A percentile compares a stretch with the other conserved stretches of the same genome.
Evolutionary conservation across 805 yeast species (phyloP).

Genomic region (Pichia rugopelliculosa): DNA sequence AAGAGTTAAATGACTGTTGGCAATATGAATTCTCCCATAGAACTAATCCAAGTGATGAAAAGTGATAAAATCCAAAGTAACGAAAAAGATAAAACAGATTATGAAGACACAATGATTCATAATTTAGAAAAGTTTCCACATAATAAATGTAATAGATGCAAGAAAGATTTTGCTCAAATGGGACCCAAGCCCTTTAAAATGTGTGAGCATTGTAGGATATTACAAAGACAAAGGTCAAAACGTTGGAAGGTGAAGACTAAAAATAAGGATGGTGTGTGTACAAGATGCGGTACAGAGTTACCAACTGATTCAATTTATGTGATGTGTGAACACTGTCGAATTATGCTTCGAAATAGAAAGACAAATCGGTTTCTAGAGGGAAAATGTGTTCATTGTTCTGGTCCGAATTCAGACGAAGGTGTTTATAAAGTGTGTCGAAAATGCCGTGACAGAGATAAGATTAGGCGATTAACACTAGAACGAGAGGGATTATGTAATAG

Average conservation of each 20-base stretch:
- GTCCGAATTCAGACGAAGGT: constrained; percentile 40
- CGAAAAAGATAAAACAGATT: background rate
- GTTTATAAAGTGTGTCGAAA: constrained; percentile 58
- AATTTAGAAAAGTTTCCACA: constrained; percentile 9
- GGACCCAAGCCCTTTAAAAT: constrained; percentile 42
- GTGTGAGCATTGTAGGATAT: constrained; percentile 57
- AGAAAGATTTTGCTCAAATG: constrained; percentile 47
- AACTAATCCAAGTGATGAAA: background rate
- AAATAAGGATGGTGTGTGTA: constrained; percentile 53
- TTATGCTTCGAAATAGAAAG: constrained; percentile 46
- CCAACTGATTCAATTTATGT: constrained; percentile 39
- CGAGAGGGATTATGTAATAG: constrained; percentile 55
- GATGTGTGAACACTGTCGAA: constrained; percentile 54
- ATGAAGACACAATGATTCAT: constrained; percentile 2
- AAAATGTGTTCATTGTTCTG: constrained; percentile 62
- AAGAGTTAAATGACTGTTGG: background rate
- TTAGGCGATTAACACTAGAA: constrained; percentile 49
- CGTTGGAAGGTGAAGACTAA: constrained; percentile 60
- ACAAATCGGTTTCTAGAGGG: constrained; percentile 55
- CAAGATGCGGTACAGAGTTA: constrained; percentile 53
- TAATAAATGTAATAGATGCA: constrained; percentile 46
- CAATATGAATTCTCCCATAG: background rate
- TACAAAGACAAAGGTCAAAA: constrained; percentile 54
- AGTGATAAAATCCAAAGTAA: background rate
- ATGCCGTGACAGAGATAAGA: constrained; percentile 55